Conservation (phyloP, 2,329 filamentous ascomycete genomes). For the Fusarium tupiense region DNA sequence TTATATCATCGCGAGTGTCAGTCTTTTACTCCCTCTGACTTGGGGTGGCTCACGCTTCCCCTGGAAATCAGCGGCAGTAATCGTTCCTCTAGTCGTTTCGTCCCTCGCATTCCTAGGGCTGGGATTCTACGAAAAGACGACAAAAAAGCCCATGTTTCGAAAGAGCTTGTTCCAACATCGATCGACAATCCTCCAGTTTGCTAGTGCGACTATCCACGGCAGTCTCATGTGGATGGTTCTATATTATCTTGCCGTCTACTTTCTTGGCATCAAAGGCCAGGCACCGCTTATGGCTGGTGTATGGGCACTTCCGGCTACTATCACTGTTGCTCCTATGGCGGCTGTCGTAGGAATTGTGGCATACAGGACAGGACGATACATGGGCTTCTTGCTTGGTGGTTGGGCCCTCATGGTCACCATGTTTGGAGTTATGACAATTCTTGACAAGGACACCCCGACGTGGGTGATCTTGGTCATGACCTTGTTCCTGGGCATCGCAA, state of each 20-base stretch:
- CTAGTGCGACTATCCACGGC: conserved; percentile 38
- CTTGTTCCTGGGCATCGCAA: conserved; percentile 67
- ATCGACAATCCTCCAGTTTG: conserved; percentile 36
- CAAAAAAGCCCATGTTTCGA: conserved; percentile 38
- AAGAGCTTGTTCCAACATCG: conserved; percentile 31
- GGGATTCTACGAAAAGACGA: conserved; percentile 29
- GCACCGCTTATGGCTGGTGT: conserved; percentile 48
- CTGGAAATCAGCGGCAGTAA: conserved; percentile 46
- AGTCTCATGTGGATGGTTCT: conserved; percentile 44
- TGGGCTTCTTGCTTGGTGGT: conserved; percentile 68
- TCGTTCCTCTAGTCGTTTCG: conserved; percentile 70
- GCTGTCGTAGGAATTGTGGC: conserved; percentile 65
- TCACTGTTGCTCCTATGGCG: conserved; percentile 71
- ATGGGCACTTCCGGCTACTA: conserved; percentile 66
- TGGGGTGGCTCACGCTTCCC: conserved; percentile 32
- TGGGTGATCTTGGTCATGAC: conserved; percentile 69
- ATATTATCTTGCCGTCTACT: conserved; percentile 44
- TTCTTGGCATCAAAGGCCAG: conserved; percentile 36
- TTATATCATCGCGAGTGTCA: conserved; percentile 53
- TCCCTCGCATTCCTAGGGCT: conserved; percentile 53
- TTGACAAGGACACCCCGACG: conserved; percentile 59
- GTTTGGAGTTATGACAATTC: conserved; percentile 62
- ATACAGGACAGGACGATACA: conserved; percentile 66
- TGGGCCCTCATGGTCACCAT: conserved; percentile 70
- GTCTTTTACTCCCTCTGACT: conserved; percentile 26